Base-by-base conservation (phyloP, 2,329 filamentous ascomycete genomes). In the Ophiostoma himal-ulmi region DNA sequence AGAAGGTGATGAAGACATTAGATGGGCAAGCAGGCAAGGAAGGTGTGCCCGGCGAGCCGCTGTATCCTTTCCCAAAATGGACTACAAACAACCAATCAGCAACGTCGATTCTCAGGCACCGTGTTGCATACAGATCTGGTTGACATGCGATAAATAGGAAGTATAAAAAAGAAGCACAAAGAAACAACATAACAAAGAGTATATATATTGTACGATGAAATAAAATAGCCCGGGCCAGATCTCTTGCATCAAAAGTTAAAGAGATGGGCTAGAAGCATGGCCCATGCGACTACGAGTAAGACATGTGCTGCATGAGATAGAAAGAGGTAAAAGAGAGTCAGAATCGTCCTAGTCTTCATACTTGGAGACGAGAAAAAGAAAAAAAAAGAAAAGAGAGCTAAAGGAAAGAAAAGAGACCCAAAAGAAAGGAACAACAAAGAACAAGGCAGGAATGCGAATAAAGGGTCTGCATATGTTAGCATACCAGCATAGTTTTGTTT, bases 31-130 rank as follows among this genome's bases (percentile, higher is more conserved):
- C 52, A n/a, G 44, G 17, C 20, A 48, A 6, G 17, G 44, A 48
- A 48, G 44, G 44, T 48, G 44, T 26, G 52, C 52, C 52, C 52
- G 52, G 52, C 52, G 52, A 57, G 52, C 52, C 52, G 52, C 52
- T 57, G 52, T 57, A 22, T 17, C 14, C 11, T 57, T 26, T 14
- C 52, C 48, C 22, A 57, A 17, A 57, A 57, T 10, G 52, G 22
- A 57, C 13, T 26, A 22, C 44, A 26, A 2, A 26, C n/a, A 57
- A 22, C 52, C 52, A 57, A 57, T 57, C n/a, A 57, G 52, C 52
- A 22, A 44, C 39, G 39, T 17, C 39, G 39, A 17, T 44, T 44
- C 30, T 4, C 2, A 30, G 30, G 30, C 30, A 30, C 30, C 30
- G 30, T 30, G 30, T 30, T 48, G 44, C 17, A 48, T 20, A 20